Evolutionary conservation across 129 eudicot genomes (phyloP).

Genomic region (Tanacetum coccineum): DNA sequence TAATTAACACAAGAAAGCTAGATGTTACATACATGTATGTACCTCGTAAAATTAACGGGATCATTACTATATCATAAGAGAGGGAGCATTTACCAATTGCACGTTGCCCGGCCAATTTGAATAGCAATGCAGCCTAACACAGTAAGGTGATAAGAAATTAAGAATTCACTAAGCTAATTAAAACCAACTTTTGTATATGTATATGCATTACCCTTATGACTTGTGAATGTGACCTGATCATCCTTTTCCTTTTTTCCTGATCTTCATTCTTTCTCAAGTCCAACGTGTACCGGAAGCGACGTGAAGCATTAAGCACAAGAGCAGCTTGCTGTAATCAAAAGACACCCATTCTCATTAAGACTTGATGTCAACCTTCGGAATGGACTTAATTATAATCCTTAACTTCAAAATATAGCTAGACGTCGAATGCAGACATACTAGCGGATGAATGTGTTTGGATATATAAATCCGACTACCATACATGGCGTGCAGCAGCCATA

Average conservation of each 20-base stretch:
- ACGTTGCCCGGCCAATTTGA: conserved; percentile 83
- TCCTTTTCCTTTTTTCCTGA: conserved; percentile 57
- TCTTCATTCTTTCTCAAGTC: conserved; percentile 76
- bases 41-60: background rate
- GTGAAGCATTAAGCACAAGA: conserved; percentile 92
- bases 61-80: background rate
- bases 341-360: conserved; percentile 8
- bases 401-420: background rate
- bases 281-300: conserved; percentile 88
- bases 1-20: conserved; percentile 12
- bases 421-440: background rate
- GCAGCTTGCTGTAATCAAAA: conserved; percentile 80
- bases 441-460: no score
- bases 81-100: conserved; percentile 52
- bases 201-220: conserved; percentile 66
- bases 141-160: background rate
- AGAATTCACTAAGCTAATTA: background rate
- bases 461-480: background rate
- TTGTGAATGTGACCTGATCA: conserved; percentile 97
- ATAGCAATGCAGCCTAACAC: conserved; percentile 85
- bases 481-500: no score
- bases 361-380: background rate
- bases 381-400: background rate
- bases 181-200: background rate
- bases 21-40: conserved; percentile 12